Base-by-base conservation (phyloP, 305 asterid species). In the Fraxinus ornus region DNA sequence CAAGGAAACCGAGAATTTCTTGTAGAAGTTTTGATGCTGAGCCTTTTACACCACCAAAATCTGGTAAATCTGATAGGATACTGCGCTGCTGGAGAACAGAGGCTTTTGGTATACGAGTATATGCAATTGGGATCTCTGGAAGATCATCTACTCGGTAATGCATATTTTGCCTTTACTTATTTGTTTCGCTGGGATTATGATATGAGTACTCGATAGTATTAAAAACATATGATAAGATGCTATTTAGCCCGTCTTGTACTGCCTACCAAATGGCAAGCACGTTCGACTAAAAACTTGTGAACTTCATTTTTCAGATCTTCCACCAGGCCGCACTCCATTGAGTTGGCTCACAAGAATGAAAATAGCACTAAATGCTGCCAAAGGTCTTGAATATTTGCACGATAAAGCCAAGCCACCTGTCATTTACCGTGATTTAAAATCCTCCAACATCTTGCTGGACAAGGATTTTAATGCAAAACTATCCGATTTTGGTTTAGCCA, bases 401-500 rank as follows among this genome's bases (percentile, higher is more conserved):
- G 94, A 91, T 37, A 86, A 84, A 87, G 99, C 99, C 30, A 92
- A 88, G 36, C 98, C 98, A 2, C 99, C 99, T 0, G 97, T 95
- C 19, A 93, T 95, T 15, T 95, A 95, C 86, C 98, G 98, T 1
- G 98, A 95, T 83, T 77, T 95, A 78, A 95, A 95, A 76, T 91
- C 98, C 0, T 95, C 98, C 47, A 95, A 95, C 93, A 95, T 95
- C 64, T 87, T 93, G 85, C 83, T 95, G 26, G 98, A 90, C 79
- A 49, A 74, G 37, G 91, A 90, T 1, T 95, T 80, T 87, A 93
- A 90, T 39, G 95, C 98, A 0, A 95, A 93, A 71, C 97, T 93
- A 22, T 95, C 98, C 2, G 98, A 95, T 84, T 95, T 95, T 21
- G 98, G 98, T 52, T 86, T 95, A 79, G 98, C 98, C 49, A 95